Evolutionary conservation across 2,329 filamentous ascomycete genomes (phyloP).

Genomic region (Paracoccidioides lutzii): DNA sequence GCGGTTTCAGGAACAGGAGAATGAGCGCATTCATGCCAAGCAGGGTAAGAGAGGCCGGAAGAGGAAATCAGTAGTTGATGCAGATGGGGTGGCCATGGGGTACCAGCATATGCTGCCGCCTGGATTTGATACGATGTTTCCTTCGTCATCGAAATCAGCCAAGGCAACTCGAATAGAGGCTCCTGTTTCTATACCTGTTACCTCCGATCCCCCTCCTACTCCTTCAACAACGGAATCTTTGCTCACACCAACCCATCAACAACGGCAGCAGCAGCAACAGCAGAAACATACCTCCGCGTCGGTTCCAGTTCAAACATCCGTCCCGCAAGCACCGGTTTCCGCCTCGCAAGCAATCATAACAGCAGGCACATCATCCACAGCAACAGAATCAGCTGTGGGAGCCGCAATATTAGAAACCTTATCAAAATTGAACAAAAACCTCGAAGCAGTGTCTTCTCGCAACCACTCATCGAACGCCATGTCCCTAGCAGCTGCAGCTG

Average conservation of each 20-base stretch:
- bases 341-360: conserved; percentile 4
- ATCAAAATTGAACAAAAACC: conserved; percentile 25
- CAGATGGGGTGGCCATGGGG: background rate
- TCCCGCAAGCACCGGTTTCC: conserved; percentile 3
- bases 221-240: background rate
- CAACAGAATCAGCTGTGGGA: conserved; percentile 17
- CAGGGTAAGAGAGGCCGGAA: conserved; percentile 21
- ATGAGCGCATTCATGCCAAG: conserved; percentile 25
- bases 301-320: background rate
- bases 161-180: background rate
- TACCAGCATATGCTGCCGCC: conserved; percentile 19
- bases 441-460: conserved; percentile 18
- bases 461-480: conserved; percentile 16
- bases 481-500: conserved; percentile 12
- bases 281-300: background rate
- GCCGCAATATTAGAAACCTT: conserved; percentile 25
- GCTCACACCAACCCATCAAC: background rate
- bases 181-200: background rate
- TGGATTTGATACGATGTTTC: conserved; percentile 30
- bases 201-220: background rate
- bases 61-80: conserved; percentile 12
- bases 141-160: conserved; percentile 3
- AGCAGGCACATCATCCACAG: conserved; percentile 8
- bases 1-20: conserved; percentile 27
- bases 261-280: background rate